Evolutionary conservation across 73 alveolate species (phyloP).

Genomic region (Durusdinium trenchii): DNA sequence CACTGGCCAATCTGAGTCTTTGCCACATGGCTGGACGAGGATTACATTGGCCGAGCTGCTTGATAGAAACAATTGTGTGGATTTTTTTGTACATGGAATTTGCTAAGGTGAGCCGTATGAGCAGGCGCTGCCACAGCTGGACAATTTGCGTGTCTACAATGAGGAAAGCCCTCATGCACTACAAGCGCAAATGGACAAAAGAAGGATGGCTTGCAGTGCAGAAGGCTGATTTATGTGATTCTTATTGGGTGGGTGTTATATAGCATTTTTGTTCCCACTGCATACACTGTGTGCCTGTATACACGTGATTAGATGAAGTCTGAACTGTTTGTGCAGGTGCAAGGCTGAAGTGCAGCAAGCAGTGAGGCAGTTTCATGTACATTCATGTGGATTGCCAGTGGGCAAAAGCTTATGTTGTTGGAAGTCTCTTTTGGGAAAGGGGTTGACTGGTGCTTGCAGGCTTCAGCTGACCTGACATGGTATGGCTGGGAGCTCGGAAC

Average conservation of each 20-base stretch:
- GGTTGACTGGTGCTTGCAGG: too few relatives aligned
- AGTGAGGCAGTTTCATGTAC: too few relatives aligned
- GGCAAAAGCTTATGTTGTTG: too few relatives aligned
- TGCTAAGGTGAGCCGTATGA: background rate
- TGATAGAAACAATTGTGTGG: too few relatives aligned
- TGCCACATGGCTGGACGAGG: conserved; percentile 21
- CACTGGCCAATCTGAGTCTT: background rate
- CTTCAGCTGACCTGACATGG: too few relatives aligned
- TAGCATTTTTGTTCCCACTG: background rate
- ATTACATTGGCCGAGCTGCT: background rate
- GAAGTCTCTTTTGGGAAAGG: too few relatives aligned
- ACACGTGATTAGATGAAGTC: background rate
- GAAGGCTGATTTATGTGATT: background rate
- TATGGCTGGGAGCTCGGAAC: too few relatives aligned
- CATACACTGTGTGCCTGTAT: background rate
- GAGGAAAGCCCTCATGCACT: background rate
- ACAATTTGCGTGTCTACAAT: background rate
- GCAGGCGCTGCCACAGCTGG: background rate
- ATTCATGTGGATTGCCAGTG: too few relatives aligned
- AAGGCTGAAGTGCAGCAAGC: background rate
- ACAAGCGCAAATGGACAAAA: background rate
- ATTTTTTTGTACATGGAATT: background rate
- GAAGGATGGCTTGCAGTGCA: background rate
- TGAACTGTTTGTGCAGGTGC: background rate
- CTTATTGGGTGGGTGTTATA: background rate